Percentiles rank a stretch among this genome's conserved stretches.
Evolutionary conservation across 805 yeast species (phyloP).

Genomic region (Candida sithepensis): DNA sequence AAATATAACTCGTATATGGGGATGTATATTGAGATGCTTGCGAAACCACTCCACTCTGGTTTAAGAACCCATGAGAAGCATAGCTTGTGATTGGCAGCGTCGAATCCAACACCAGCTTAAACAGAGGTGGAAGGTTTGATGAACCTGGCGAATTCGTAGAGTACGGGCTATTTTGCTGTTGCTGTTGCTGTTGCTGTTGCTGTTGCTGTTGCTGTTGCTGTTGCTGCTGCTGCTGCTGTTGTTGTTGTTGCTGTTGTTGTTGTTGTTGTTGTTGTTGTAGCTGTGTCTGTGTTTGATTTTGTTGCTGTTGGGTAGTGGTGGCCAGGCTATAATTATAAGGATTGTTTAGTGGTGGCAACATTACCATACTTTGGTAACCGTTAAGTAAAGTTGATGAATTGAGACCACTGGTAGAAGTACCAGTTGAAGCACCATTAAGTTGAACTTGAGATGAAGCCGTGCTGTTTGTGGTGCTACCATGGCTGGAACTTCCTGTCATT

Average conservation of each 20-base stretch:
- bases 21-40: background rate
- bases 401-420: background rate
- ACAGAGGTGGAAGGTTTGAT: slow-evolving; percentile 21
- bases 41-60: background rate
- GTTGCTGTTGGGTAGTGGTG: background rate
- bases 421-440: background rate
- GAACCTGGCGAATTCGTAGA: slow-evolving; percentile 2
- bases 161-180: slow-evolving; percentile 7
- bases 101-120: slow-evolving; percentile 25
- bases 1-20: background rate
- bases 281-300: slow-evolving; percentile 1
- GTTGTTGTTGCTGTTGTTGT: slow-evolving; percentile 1
- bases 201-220: slow-evolving; percentile 4
- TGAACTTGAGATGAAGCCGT: slow-evolving; percentile 1
- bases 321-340: slow-evolving; percentile 10
- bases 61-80: slow-evolving; percentile 2
- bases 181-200: slow-evolving; percentile 6
- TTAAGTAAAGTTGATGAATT: background rate
- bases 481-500: background rate
- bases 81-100: slow-evolving; percentile 21
- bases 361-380: slow-evolving; percentile 8
- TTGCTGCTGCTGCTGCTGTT: slow-evolving; percentile 1
- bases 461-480: background rate
- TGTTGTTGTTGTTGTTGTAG: slow-evolving; percentile 1
- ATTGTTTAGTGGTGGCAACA: slow-evolving; percentile 18